Conservation (phyloP, 306 rosid species). For the Senna siamea region DNA sequence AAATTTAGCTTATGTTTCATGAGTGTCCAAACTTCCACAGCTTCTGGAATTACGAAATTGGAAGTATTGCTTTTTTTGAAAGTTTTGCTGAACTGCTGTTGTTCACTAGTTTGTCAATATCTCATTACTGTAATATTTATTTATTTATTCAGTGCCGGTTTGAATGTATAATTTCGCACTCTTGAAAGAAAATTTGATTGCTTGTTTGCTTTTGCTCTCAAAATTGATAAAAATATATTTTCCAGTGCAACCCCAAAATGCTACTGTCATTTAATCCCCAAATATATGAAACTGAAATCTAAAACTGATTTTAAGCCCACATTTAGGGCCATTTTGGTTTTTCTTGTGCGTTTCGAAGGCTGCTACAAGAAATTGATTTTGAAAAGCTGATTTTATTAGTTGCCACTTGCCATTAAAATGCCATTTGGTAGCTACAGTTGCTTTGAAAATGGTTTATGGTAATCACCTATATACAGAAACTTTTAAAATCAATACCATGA, state of each 20-base stretch:
- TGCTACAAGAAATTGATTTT: not conserved
- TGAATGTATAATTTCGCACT: constrained; percentile 10
- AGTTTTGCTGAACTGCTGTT: constrained; percentile 3
- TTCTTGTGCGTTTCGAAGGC: constrained; percentile 17
- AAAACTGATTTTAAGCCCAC: not conserved
- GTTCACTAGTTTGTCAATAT: not conserved
- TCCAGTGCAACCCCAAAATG: not conserved
- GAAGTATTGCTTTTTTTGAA: constrained; percentile 18
- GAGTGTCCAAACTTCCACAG: not conserved
- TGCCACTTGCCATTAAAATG: too few species aligned
- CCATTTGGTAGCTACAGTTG: constrained; percentile 1
- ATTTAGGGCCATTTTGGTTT: not conserved
- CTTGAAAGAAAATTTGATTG: not conserved
- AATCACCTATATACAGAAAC: not conserved
- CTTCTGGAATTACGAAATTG: constrained; percentile 22
- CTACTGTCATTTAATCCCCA: not conserved
- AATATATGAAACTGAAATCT: not conserved
- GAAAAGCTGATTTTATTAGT: constrained; percentile 10
- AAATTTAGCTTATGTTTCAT: constrained; percentile 1
- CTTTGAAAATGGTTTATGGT: not conserved
- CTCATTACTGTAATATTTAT: not conserved
- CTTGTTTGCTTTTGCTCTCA: not conserved
- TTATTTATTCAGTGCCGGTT: not conserved
- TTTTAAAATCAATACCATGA: constrained; percentile 1
- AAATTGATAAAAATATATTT: not conserved